phyloP scores from a whole-genome alignment of 1,284 basidiomycete species.

The Apiotrichum domesticum region DNA sequence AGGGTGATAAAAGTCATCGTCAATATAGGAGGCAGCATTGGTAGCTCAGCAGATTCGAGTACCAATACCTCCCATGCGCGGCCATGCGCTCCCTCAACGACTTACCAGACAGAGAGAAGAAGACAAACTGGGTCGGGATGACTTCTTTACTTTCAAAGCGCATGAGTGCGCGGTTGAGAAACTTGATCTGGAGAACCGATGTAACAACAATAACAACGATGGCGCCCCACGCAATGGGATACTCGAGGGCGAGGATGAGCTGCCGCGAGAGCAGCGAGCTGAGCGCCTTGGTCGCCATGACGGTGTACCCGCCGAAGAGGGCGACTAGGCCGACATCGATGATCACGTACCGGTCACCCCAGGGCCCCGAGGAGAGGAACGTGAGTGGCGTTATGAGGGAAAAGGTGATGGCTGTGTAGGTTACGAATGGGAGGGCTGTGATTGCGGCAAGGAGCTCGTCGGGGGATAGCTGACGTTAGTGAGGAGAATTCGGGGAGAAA shows the following conservation, averaged over 20 bases:
- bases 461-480: slow-evolving; percentile 52
- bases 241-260: slow-evolving; percentile 65
- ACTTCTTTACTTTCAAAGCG: slow-evolving; percentile 83
- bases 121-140: slow-evolving; percentile 89
- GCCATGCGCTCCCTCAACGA: too few relatives aligned
- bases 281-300: slow-evolving; percentile 89
- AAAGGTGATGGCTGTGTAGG: slow-evolving; percentile 63
- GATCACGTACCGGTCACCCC: slow-evolving; percentile 65
- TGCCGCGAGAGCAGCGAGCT: slow-evolving; percentile 63
- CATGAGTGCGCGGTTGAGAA: slow-evolving; percentile 83
- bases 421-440: slow-evolving; percentile 62
- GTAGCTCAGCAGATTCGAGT: too few relatives aligned
- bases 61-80: too few relatives aligned
- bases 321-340: slow-evolving; percentile 67
- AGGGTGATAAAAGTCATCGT: not conserved
- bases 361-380: slow-evolving; percentile 54
- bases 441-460: slow-evolving; percentile 65
- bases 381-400: slow-evolving; percentile 57
- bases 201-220: slow-evolving; percentile 66
- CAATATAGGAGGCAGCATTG: too few relatives aligned
- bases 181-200: slow-evolving; percentile 82
- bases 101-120: slow-evolving; percentile 52
- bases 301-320: slow-evolving; percentile 65
- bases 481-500: too few relatives aligned
- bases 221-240: slow-evolving; percentile 72